Conservation (phyloP, 2,329 filamentous ascomycete species). For the Monilinia fructigena region DNA sequence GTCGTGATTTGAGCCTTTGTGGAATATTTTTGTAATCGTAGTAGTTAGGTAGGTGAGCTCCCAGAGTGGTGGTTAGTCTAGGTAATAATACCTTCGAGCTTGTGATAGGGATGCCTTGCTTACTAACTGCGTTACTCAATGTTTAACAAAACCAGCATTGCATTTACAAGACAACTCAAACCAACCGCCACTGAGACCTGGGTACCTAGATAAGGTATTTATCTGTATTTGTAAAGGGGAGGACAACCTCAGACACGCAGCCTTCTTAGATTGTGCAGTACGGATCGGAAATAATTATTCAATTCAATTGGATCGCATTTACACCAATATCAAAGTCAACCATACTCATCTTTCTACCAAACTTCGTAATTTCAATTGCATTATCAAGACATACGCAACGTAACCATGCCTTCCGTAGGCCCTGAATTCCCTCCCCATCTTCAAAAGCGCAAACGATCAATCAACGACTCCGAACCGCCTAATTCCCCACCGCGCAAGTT, state of each 20-base stretch:
- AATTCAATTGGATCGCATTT: slow-evolving; percentile 14
- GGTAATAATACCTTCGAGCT: slow-evolving; percentile 13
- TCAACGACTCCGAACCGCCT: slow-evolving; percentile 43
- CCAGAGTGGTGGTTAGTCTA: slow-evolving; percentile 14
- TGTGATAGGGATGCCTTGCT: slow-evolving; percentile 20
- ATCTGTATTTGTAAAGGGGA: not conserved
- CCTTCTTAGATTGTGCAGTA: slow-evolving; percentile 7
- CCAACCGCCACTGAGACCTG: not conserved
- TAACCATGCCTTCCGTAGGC: slow-evolving; percentile 49
- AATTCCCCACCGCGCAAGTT: slow-evolving; percentile 49
- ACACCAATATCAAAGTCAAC: slow-evolving; percentile 8
- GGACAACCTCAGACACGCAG: not conserved
- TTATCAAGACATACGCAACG: not conserved
- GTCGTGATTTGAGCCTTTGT: not conserved
- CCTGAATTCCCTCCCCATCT: slow-evolving; percentile 68
- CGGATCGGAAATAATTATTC: slow-evolving; percentile 8
- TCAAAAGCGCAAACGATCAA: slow-evolving; percentile 59
- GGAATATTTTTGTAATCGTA: not conserved
- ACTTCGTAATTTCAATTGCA: slow-evolving; percentile 21
- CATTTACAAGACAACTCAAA: slow-evolving; percentile 1
- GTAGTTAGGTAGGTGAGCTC: not conserved
- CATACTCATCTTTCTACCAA: slow-evolving; percentile 10
- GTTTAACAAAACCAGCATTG: slow-evolving; percentile 9
- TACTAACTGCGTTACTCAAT: slow-evolving; percentile 18
- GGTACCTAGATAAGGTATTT: not conserved